Evolutionary conservation across 306 rosid genomes (phyloP).

Genomic region (Arachis hypogaea): DNA sequence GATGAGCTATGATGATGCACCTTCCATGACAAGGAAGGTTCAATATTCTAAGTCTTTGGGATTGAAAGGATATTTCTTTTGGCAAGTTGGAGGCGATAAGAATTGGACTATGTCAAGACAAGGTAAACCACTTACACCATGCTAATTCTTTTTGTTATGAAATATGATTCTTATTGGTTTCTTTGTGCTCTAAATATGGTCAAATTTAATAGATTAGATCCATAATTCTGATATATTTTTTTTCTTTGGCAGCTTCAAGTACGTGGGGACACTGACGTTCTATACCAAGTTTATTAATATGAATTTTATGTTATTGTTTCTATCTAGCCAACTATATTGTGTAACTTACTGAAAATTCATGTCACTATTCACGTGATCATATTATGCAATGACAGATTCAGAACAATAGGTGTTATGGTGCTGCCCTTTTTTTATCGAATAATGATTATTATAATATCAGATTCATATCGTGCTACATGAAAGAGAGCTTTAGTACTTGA

Average conservation of each 20-base stretch:
- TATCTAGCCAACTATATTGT: neutral
- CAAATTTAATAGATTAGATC: neutral
- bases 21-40: slow-evolving; percentile 53
- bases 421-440: too few species aligned
- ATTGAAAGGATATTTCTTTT: slow-evolving; percentile 81
- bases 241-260: slow-evolving; percentile 58
- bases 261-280: slow-evolving; percentile 45
- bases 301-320: neutral
- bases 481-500: too few species aligned
- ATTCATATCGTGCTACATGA: too few species aligned
- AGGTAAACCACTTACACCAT: slow-evolving; percentile 41
- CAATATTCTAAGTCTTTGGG: slow-evolving; percentile 50
- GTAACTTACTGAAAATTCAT: neutral
- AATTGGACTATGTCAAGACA: slow-evolving; percentile 61
- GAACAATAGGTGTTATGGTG: too few species aligned
- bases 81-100: slow-evolving; percentile 78
- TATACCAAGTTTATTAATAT: neutral
- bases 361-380: neutral
- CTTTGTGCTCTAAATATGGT: neutral
- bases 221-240: neutral
- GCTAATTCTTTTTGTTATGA: neutral
- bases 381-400: neutral
- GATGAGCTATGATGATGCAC: slow-evolving; percentile 78
- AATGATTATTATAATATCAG: too few species aligned
- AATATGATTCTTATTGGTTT: neutral